Percentiles rank a stretch among this genome's conserved stretches.
phyloP scores from a whole-genome alignment of 1,284 basidiomycete genomes.

The Agroathelia rolfsii region DNA sequence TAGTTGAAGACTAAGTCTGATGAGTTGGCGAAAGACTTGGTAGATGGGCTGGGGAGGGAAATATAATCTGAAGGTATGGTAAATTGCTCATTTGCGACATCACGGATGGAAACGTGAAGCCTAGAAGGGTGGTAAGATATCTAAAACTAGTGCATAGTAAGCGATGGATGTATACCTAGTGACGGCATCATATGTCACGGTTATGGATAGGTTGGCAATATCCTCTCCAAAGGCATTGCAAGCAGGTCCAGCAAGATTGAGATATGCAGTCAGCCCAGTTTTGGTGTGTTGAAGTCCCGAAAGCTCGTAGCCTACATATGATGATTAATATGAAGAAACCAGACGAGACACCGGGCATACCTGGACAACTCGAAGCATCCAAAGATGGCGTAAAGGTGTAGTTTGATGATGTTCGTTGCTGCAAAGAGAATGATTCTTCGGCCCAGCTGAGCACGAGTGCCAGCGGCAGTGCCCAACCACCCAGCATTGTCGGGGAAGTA shows the following conservation, averaged over 20 bases:
- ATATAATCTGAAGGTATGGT: slow-evolving; percentile 55
- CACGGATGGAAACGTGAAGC: slow-evolving; percentile 71
- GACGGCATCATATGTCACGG: slow-evolving; percentile 55
- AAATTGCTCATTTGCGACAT: slow-evolving; percentile 56
- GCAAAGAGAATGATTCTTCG: too few relatives aligned
- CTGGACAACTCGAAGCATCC: too few relatives aligned
- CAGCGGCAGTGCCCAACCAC: too few relatives aligned
- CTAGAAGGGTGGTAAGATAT: slow-evolving; percentile 27
- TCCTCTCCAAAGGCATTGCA: slow-evolving; percentile 72
- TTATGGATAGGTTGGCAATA: slow-evolving; percentile 48
- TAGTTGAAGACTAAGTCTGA: slow-evolving; percentile 66
- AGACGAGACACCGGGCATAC: too few relatives aligned
- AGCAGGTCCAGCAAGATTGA: slow-evolving; percentile 45
- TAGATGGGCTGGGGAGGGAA: slow-evolving; percentile 31
- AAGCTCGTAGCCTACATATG: slow-evolving; percentile 52
- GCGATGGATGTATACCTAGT: slow-evolving; percentile 29
- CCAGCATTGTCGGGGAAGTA: too few relatives aligned
- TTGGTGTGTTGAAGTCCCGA: slow-evolving; percentile 31
- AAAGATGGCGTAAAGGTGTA: too few relatives aligned
- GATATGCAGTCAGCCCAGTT: slow-evolving; percentile 44
- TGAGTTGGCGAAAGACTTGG: slow-evolving; percentile 23
- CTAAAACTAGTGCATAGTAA: slow-evolving; percentile 3
- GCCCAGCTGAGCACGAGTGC: too few relatives aligned
- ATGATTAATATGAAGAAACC: too few relatives aligned
- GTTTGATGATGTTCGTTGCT: too few relatives aligned